Percentiles rank a stretch among this genome's conserved stretches.
These are phyloP conservation scores for Trichophyton mentagrophytes DNA, from an alignment of 2,329 filamentous ascomycete species.

Conservation along the genomic window DNA sequence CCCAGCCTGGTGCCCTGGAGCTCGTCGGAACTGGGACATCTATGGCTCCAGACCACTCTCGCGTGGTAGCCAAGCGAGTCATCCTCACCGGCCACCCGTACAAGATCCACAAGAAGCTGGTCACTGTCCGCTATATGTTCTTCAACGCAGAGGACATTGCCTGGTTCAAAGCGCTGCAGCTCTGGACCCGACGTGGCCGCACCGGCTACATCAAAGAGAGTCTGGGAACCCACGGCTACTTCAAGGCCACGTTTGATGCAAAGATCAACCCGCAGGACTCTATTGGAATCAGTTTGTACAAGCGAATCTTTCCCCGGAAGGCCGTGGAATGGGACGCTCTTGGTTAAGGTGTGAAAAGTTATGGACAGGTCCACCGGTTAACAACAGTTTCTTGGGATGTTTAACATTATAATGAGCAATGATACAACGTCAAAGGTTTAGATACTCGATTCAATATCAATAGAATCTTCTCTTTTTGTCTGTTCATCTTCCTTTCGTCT, in stretches of 20 bases:
- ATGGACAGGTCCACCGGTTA: neutral
- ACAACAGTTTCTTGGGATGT: neutral
- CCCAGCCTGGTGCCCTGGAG: slow-evolving; percentile 42
- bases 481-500: neutral
- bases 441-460: neutral
- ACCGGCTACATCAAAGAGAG: slow-evolving; percentile 89
- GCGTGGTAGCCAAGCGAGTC: slow-evolving; percentile 85
- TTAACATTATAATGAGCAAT: neutral
- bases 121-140: slow-evolving; percentile 99
- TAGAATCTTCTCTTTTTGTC: neutral
- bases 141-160: slow-evolving; percentile 90
- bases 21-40: slow-evolving; percentile 81
- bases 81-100: slow-evolving; percentile 92
- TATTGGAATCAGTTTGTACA: slow-evolving; percentile 79
- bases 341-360: slow-evolving; percentile 1
- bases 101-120: slow-evolving; percentile 96
- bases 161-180: slow-evolving; percentile 92
- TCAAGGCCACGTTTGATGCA: slow-evolving; percentile 96
- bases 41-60: slow-evolving; percentile 57
- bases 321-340: slow-evolving; percentile 39
- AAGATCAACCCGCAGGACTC: slow-evolving; percentile 93
- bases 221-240: slow-evolving; percentile 96
- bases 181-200: slow-evolving; percentile 85
- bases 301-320: slow-evolving; percentile 67
- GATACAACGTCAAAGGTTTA: neutral